These are phyloP conservation scores for Sphagnum fallax DNA, from an alignment of 228 moss, liverwort and hornwort species.

Conservation along the genomic window DNA sequence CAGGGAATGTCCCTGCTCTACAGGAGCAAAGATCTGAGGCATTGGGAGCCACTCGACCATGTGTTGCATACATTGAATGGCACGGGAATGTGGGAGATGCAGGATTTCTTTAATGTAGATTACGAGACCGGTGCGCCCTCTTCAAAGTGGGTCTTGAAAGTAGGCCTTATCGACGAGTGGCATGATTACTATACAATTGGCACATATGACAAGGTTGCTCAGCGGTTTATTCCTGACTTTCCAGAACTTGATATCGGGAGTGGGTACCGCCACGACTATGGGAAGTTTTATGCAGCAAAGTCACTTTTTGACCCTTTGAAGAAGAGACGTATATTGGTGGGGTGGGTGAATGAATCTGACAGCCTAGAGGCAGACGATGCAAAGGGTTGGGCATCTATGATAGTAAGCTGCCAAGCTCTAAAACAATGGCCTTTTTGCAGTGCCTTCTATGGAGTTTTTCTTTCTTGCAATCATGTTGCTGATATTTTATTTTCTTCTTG, in stretches of 20 bases:
- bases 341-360: constrained; percentile 28
- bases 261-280: neutral
- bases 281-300: constrained; percentile 23
- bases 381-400: constrained; percentile 31
- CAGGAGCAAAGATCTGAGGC: constrained; percentile 43
- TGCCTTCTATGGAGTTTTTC: no score
- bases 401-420: no score
- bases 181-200: constrained; percentile 67
- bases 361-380: constrained; percentile 15
- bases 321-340: constrained; percentile 22
- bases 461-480: no score
- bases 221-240: constrained; percentile 13
- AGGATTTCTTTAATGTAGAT: constrained; percentile 40
- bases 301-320: constrained; percentile 27
- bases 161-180: constrained; percentile 34
- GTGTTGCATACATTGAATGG: constrained; percentile 24
- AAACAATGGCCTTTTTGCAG: no score
- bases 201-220: constrained; percentile 26
- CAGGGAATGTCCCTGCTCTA: constrained; percentile 55
- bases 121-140: neutral
- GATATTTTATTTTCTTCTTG: no score
- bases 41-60: constrained; percentile 33
- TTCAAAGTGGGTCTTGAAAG: constrained; percentile 57
- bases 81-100: constrained; percentile 65
- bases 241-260: constrained; percentile 10